Conservation (phyloP, 1,139 yeast species). For the Kurtzmaniella natalensis region DNA sequence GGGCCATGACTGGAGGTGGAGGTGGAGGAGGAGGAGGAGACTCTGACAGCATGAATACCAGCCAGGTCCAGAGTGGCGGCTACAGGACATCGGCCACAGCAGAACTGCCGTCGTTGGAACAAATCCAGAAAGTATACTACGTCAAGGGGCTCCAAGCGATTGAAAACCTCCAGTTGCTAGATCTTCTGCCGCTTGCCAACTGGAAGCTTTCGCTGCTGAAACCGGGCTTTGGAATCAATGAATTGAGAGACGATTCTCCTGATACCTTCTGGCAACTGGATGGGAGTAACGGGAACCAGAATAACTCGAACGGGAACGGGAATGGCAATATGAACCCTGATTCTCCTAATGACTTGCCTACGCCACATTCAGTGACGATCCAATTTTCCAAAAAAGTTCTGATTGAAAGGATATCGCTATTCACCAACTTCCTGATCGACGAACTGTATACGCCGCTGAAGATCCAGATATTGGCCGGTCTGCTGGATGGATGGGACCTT, state of each 20-base stretch:
- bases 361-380: conserved; percentile 79
- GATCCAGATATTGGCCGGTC: conserved; percentile 72
- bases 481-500: conserved; percentile 76
- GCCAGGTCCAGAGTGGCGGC: no score
- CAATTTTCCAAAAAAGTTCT: conserved; percentile 79
- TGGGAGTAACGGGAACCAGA: conserved; percentile 47
- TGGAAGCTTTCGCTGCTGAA: conserved; percentile 84
- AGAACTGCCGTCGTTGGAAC: conserved; percentile 34
- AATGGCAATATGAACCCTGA: conserved; percentile 17
- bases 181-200: conserved; percentile 75
- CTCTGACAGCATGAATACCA: neutral
- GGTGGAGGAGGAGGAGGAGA: no score
- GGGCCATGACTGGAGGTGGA: neutral
- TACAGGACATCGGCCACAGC: neutral
- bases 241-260: conserved; percentile 72
- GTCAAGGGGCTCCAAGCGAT: conserved; percentile 49
- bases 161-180: conserved; percentile 57
- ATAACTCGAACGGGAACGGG: conserved; percentile 17
- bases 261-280: conserved; percentile 92
- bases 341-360: conserved; percentile 40
- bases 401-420: conserved; percentile 66
- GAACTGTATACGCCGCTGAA: conserved; percentile 91
- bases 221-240: conserved; percentile 65
- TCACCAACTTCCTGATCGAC: conserved; percentile 62
- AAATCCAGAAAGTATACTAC: conserved; percentile 40